Evolutionary conservation across 1,139 yeast species (phyloP), one percentile per base, ranked within the genome.

Genomic region (Meyerozyma smithsonii): DNA sequence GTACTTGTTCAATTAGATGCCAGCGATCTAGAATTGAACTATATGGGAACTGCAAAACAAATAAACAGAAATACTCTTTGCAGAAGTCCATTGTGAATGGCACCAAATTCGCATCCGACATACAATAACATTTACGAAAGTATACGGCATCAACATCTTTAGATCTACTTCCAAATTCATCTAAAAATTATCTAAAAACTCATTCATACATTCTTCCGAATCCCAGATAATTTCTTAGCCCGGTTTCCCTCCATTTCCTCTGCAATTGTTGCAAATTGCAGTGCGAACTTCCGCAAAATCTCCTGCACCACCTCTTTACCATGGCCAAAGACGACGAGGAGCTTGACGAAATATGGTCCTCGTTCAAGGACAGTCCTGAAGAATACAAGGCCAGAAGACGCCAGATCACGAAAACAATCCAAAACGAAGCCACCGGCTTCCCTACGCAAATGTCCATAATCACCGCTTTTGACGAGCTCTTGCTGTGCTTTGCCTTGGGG

Each of bases 401-500:
- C 32, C 55, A 60, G 35, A 53, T 64, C 23, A 58, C 67, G 14
- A 40, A 52, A 26, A 52, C 59, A 17, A 45, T 66, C 18, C 40
- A 46, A 39, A 51, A 54, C 25, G 38, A 52, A 17, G 53, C 61
- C 5, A 61, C 66, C 26, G 30, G 30, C 15, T 70, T 62, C 40
- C 76, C 76, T 2, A 54, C 61, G 10, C 60, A 62, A 26, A 50
- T 71, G 40, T 61, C 72, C 10, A 56, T 69, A 15, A 67, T 84
- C 38, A 86, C 90, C 32, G 95, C 95, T 0, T 81, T 90, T 59
- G 96, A 90, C 59, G 95, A 87, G 54, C 66, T 90, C 28, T 74
- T 89, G 37, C 82, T 79, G 38, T 90, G 97, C 58, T 88, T 86
- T 64, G 85, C 96, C 0, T 56, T 89, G 3, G 97, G 97, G 2